Evolutionary conservation across 129 eudicot species (phyloP), one percentile per base, ranked within the genome.

Genomic region (Helianthus tuberosus): DNA sequence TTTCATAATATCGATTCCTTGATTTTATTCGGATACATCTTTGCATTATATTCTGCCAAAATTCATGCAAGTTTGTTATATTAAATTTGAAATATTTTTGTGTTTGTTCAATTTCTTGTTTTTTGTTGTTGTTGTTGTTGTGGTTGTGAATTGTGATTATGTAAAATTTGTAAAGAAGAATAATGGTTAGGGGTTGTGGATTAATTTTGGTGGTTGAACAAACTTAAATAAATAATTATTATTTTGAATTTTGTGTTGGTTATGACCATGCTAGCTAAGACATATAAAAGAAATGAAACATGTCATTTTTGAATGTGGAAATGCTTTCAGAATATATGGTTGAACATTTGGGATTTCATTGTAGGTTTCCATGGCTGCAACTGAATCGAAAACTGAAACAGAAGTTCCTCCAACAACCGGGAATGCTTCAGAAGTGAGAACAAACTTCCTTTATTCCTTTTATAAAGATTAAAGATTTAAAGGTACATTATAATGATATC

Each of bases 371-470:
- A 60, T 46, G 75, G 62, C 69, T 77, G 65, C 66, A 52, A 44
- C 66, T 6, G 71, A 74, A 78, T 68, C 71, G 58, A 82, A 48
- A 72, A 67, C 72, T 14, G 86, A 81, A 62, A 69, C 53, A 41
- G 57, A 69, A 72, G 59, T 46, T 64, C 75, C 64, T 43, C 59
- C 86, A 0, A 63, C 55, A 66, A 80, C 36, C 36, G 36, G 2
- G 3, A 32, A 74, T 7, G 81, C 72, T 71, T n/a, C 88, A 69
- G 86, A 85, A 27, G 89, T 85, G 66, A 83, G 86, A 53, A 70
- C 52, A 5, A 36, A 53, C 68, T 72, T 67, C 27, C 41, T 20
- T 32, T 15, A 8, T 12, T 27, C 5, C 66, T 61, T 61, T 32
- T 20, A 20, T 20, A 20, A 20, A 20, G 0, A 17, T 14, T 35